Base-by-base conservation (phyloP, 2,329 filamentous ascomycete species). In the Aspergillus sp. region DNA sequence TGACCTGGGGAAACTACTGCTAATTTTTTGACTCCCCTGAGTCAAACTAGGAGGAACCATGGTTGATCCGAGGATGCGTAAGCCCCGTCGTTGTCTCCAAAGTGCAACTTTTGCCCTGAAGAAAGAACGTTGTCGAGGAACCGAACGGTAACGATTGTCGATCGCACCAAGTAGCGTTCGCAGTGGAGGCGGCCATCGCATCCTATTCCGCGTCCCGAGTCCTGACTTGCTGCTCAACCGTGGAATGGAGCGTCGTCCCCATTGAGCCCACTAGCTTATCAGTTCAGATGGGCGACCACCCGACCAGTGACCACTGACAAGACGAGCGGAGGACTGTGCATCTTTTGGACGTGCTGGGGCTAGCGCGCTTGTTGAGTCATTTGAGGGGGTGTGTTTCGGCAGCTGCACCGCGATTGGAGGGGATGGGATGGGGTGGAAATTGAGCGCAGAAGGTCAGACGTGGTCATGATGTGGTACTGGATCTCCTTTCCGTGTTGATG, bases 211-310 rank as follows among this genome's bases (percentile, higher is more conserved):
- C 37, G 33, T 39, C 19, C 34, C 46, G 19, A 39, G 33, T 39
- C 19, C 48, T 54, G 24, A 47, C 44, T 41, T 55, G 45, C 45
- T 34, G 13, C n/a, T 42, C n/a, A 8, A 34, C 7, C 9, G 24
- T 50, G 37, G 46, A 42, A 41, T 34, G 37, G 39, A 39, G 27
- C 27, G 27, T 30, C 27, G 27, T 30, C 27, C 27, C 37, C 50
- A 37, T 49, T 27, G 17, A 55, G 44, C 50, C 51, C 56, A 58
- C 51, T 50, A 54, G 50, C 56, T 58, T 58, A 58, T 58, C 56
- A 58, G 40, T 54, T 17, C 34, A 54, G 17, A 54, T n/a, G 45
- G 47, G 19, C 20, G 52, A 40, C 52, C 20, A 20, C 20, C 20
- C 3, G 20, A 4, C 20, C 20, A 20, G 20, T 20, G 20, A 20